phyloP scores from a whole-genome alignment of 106 monocot species.

The Dioscorea zingiberensis region DNA sequence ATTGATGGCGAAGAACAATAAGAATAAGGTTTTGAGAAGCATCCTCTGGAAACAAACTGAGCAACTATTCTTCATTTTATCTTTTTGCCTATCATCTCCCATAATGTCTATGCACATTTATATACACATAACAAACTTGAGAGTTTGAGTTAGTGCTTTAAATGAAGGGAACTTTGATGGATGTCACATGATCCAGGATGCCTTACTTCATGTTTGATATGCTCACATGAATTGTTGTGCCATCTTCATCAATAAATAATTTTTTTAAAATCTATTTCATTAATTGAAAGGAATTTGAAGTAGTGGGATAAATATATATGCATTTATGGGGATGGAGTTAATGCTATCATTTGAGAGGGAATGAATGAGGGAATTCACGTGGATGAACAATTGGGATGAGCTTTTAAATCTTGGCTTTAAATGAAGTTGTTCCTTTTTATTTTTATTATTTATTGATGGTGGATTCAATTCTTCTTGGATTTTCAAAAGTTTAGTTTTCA shows the following conservation, averaged over 20 bases:
- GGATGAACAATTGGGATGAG: neutral
- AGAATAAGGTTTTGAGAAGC: too few species aligned
- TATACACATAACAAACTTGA: neutral
- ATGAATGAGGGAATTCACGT: neutral
- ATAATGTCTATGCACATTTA: neutral
- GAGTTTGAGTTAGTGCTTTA: neutral
- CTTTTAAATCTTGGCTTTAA: conserved; percentile 12
- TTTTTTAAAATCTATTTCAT: neutral
- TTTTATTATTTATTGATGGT: conserved; percentile 58
- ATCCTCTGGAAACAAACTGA: too few species aligned
- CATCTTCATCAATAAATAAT: neutral
- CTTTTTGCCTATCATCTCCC: neutral
- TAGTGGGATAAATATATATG: neutral
- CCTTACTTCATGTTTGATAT: neutral
- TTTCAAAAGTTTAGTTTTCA: too few species aligned
- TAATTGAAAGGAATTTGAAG: neutral
- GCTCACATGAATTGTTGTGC: conserved; percentile 16
- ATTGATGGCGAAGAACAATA: too few species aligned
- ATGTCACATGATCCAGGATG: conserved; percentile 40
- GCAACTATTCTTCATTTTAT: too few species aligned
- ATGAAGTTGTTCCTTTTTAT: too few species aligned
- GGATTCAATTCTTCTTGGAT: conserved; percentile 77
- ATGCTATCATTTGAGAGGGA: neutral
- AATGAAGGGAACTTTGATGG: conserved; percentile 24
- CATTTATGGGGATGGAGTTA: conserved; percentile 21